A percentile compares a stretch with the other conserved stretches of the same genome.
Evolutionary conservation across 768 basidiomycete genomes (phyloP).

Genomic region (Russula ochroleuca): DNA sequence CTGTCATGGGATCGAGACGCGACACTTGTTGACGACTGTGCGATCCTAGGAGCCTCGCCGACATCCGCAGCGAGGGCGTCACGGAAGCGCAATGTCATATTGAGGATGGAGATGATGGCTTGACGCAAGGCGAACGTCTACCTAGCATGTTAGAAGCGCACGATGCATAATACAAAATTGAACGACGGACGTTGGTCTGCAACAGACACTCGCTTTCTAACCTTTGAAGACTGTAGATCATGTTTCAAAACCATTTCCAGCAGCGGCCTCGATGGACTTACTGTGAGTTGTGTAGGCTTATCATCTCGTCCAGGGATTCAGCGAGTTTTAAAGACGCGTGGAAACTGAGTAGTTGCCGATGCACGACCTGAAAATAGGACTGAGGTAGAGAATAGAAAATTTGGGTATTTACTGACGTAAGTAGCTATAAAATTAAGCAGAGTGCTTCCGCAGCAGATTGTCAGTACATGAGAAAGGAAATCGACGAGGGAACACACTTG

Average conservation of each 20-base stretch:
- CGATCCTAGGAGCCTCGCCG: constrained; percentile 58
- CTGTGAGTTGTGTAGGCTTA: constrained; percentile 65
- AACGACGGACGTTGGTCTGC: constrained; percentile 48
- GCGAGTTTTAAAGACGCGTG: constrained; percentile 50
- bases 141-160: constrained; percentile 8
- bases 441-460: constrained; percentile 40
- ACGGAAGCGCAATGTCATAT: constrained; percentile 69
- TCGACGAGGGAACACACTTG: constrained; percentile 51
- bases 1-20: constrained; percentile 56
- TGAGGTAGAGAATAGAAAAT: constrained; percentile 3
- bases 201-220: constrained; percentile 62
- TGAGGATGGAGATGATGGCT: constrained; percentile 63
- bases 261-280: constrained; percentile 38
- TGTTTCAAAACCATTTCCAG: constrained; percentile 4
- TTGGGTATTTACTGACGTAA: constrained; percentile 44
- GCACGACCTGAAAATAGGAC: constrained; percentile 51
- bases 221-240: constrained; percentile 50
- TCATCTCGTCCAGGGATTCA: constrained; percentile 72
- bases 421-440: constrained; percentile 69
- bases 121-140: constrained; percentile 63
- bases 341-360: constrained; percentile 57
- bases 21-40: constrained; percentile 46
- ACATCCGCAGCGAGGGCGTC: constrained; percentile 57
- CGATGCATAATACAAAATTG: background rate
- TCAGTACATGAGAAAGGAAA: background rate